These are phyloP conservation scores for Globisporangium echinulatum DNA, from an alignment of 352 stramenopile genomes.

Conservation along the genomic window DNA sequence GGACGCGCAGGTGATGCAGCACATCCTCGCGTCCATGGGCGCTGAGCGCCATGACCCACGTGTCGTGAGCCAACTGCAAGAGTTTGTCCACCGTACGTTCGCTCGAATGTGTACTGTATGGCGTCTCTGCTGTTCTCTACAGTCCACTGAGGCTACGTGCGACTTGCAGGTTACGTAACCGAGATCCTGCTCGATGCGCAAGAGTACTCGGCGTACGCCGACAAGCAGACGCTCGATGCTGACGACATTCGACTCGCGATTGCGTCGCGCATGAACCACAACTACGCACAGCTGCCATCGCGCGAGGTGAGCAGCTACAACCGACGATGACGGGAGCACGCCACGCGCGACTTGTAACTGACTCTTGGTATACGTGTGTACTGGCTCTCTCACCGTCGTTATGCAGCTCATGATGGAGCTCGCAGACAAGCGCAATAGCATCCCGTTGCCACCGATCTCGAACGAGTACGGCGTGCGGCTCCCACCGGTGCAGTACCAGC, in stretches of 20 bases:
- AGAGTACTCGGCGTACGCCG: slow-evolving; percentile 74
- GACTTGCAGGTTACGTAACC: slow-evolving; percentile 56
- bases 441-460: slow-evolving; percentile 69
- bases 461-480: slow-evolving; percentile 81
- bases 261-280: slow-evolving; percentile 68
- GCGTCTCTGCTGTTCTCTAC: not conserved
- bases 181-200: slow-evolving; percentile 82
- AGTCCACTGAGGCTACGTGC: not conserved
- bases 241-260: slow-evolving; percentile 79
- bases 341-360: not conserved
- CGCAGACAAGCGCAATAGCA: slow-evolving; percentile 75
- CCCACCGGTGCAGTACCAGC: slow-evolving; percentile 58
- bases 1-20: slow-evolving; percentile 50
- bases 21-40: slow-evolving; percentile 75
- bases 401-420: slow-evolving; percentile 80
- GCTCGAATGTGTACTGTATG: too few relatives aligned
- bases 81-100: slow-evolving; percentile 75
- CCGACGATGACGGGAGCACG: too few relatives aligned
- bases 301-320: slow-evolving; percentile 36
- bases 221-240: slow-evolving; percentile 61
- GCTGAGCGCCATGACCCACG: slow-evolving; percentile 72
- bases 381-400: not conserved
- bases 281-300: slow-evolving; percentile 67
- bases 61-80: slow-evolving; percentile 74
- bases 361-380: not conserved